Base-by-base conservation (phyloP, 495 filamentous ascomycete species). In the Acidiella bohemica region DNA sequence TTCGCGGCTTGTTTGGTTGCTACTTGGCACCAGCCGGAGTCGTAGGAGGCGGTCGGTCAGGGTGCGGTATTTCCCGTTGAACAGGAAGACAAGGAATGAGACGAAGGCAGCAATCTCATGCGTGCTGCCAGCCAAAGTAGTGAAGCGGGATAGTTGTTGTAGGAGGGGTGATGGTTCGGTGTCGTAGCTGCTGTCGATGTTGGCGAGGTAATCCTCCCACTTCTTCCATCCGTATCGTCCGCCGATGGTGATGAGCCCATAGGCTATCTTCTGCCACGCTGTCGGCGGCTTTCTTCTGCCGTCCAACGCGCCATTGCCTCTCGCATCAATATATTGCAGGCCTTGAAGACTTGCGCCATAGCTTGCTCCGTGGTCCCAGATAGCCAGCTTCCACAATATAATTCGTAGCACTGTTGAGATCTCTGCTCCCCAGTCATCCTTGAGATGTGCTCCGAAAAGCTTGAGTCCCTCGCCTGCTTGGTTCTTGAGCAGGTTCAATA, bases 321-420 rank as follows among this genome's bases (percentile, higher is more conserved):
- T 72, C 27, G 85, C 87, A 55, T 96, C 90, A 17, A 78, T 80
- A 53, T 92, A 95, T 51, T 76, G 75, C 7, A 96, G 72, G 42
- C 90, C 90, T 54, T 96, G 90, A 21, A 99, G 64, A 3, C 81
- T 77, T 12, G 92, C 92, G 41, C 90, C 90, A 56, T 99, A 99
- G 0, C 82, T 87, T 14, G 92, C 80, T 62, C 93, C 71, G 57
- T 94, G 82, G 56, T 96, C 87, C 90, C 90, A 99, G 36, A 96
- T 81, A 1, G 81, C 81, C 44, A 99, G 70, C 58, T 96, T 96
- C 67, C 93, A 99, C 12, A 99, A 65, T 2, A 86, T 66, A 5
- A 77, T 73, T 10, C 92, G 73, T 39, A 99, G 67, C 0, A 64
- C 68, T 16, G 93, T 66, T 37, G 78, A 67, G 31, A 96, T 87